Evolutionary conservation across 192 early-diverging fungal genomes (phyloP).

Genomic region (Coemansia sp.): DNA sequence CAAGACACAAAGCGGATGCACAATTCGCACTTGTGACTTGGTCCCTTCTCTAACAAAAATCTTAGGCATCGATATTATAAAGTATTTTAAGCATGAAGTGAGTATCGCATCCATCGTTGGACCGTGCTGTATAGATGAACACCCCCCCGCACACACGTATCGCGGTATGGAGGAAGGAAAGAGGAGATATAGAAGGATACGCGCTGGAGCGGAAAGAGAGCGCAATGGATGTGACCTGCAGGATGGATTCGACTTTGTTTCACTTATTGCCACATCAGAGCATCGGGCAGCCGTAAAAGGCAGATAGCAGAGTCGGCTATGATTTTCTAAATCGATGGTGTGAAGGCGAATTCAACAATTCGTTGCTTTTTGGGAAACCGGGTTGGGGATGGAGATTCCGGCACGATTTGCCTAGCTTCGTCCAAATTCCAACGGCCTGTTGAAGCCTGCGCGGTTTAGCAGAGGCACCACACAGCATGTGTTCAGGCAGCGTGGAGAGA

Average conservation of each 20-base stretch:
- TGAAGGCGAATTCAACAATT: not conserved
- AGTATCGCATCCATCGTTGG: constrained; percentile 29
- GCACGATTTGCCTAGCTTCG: not conserved
- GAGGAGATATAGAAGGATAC: not conserved
- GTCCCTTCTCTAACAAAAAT: too few species aligned
- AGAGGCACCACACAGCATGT: too few species aligned
- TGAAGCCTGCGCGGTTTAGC: too few species aligned
- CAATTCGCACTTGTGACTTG: too few species aligned
- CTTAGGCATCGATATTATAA: too few species aligned
- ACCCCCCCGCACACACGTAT: not conserved
- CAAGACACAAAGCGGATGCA: too few species aligned
- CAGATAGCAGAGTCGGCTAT: not conserved
- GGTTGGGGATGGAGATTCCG: not conserved
- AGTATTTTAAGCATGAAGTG: constrained; percentile 21
- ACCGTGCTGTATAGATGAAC: not conserved
- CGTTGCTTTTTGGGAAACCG: not conserved
- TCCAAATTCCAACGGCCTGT: not conserved
- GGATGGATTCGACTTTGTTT: not conserved
- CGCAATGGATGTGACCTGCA: constrained; percentile 1
- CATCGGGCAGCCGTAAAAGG: not conserved
- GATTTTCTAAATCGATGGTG: not conserved
- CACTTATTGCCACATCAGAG: not conserved
- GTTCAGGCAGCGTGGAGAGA: too few species aligned
- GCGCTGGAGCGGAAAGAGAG: not conserved
- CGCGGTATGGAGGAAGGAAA: not conserved